These are phyloP conservation scores for Podila clonocystis DNA, from an alignment of 192 early-diverging fungal genomes.

Conservation along the genomic window DNA sequence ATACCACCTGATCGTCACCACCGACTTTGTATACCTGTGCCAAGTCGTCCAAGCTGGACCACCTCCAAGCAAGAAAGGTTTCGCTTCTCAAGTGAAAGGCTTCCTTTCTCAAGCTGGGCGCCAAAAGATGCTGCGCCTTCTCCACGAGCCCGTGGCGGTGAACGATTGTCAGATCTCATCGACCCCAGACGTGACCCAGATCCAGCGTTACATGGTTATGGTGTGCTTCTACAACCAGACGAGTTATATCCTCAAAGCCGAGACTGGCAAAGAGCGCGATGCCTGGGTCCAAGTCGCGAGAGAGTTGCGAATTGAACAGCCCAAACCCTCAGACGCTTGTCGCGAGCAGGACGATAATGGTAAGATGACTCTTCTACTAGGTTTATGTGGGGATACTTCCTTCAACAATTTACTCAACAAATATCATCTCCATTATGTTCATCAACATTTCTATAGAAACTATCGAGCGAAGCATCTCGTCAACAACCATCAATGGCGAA, in stretches of 20 bases:
- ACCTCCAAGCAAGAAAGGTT: conserved; percentile 4
- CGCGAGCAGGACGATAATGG: conserved; percentile 34
- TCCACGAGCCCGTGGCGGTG: conserved; percentile 35
- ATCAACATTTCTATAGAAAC: neutral
- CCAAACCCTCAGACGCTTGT: conserved; percentile 37
- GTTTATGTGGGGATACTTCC: too few species aligned
- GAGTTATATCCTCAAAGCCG: conserved; percentile 33
- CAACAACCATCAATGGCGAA: neutral
- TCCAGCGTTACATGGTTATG: conserved; percentile 43
- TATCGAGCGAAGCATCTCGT: conserved; percentile 5
- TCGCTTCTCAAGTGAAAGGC: too few species aligned
- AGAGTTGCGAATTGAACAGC: conserved; percentile 26
- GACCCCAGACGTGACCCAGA: conserved; percentile 20
- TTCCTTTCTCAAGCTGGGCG: neutral
- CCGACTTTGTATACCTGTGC: conserved; percentile 31
- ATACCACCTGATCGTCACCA: conserved; percentile 28
- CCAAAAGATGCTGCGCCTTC: neutral
- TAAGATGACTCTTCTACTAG: neutral
- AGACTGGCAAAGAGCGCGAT: conserved; percentile 21
- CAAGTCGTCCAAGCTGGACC: conserved; percentile 4
- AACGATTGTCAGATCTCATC: conserved; percentile 44
- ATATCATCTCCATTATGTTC: neutral
- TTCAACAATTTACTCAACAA: neutral
- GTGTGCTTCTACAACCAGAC: conserved; percentile 45
- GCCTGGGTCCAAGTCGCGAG: conserved; percentile 32